Conservation (phyloP, 441 rosid species). For the Mallotus japonicus region DNA sequence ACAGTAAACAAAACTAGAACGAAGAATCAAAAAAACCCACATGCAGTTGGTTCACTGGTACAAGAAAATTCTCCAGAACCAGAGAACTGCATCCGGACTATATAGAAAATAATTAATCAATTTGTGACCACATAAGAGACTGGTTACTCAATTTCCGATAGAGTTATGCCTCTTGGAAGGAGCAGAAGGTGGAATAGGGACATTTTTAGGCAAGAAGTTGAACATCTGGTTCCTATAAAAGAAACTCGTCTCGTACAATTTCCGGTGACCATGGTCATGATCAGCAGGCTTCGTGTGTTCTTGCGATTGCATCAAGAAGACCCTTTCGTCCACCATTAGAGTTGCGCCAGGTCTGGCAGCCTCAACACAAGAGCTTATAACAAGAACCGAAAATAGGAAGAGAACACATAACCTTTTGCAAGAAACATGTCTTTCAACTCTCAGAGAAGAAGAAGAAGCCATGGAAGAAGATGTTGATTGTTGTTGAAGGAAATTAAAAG, state of each 20-base stretch:
- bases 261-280: constrained; percentile 18
- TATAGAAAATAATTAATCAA: neutral
- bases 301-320: neutral
- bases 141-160: constrained; percentile 24
- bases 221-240: constrained; percentile 38
- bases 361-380: constrained; percentile 21
- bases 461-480: constrained; percentile 15
- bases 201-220: constrained; percentile 75
- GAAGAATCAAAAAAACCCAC: constrained; percentile 4
- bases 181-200: constrained; percentile 70
- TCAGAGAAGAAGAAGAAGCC: constrained; percentile 14
- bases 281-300: constrained; percentile 13
- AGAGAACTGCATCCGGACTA: too few species aligned
- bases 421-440: constrained; percentile 13
- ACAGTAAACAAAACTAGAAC: constrained; percentile 23
- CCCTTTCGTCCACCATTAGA: constrained; percentile 12
- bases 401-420: constrained; percentile 24
- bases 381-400: constrained; percentile 30
- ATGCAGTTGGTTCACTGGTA: neutral
- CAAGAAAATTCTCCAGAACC: too few species aligned
- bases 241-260: constrained; percentile 40
- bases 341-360: constrained; percentile 42
- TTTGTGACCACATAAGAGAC: neutral
- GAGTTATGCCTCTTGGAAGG: constrained; percentile 83
- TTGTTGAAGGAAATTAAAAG: neutral